Conservation (phyloP, 306 rosid species). For the Ochetophila trinervis region DNA sequence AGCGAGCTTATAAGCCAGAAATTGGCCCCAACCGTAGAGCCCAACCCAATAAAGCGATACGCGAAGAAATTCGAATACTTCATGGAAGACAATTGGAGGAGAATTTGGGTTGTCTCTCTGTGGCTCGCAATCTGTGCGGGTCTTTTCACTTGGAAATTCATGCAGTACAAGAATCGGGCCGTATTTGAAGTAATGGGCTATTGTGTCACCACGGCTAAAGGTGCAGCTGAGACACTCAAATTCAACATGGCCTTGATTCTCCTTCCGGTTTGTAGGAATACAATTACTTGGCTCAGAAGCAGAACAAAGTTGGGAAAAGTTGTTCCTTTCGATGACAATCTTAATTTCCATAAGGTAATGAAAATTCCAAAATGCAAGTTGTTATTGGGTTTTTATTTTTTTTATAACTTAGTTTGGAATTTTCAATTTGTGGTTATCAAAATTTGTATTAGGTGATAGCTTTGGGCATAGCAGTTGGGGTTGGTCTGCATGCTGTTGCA, state of each 20-base stretch:
- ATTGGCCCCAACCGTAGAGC: slow-evolving; percentile 67
- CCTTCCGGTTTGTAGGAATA: slow-evolving; percentile 77
- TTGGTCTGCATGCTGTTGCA: slow-evolving; percentile 54
- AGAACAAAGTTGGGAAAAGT: slow-evolving; percentile 59
- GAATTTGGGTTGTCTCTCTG: slow-evolving; percentile 61
- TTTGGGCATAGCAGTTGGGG: slow-evolving; percentile 67
- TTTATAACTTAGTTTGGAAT: neutral
- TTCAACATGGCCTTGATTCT: slow-evolving; percentile 88
- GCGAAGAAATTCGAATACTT: slow-evolving; percentile 46
- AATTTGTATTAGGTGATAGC: slow-evolving; percentile 88
- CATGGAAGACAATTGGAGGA: slow-evolving; percentile 72
- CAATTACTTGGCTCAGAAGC: slow-evolving; percentile 84
- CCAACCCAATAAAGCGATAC: slow-evolving; percentile 62
- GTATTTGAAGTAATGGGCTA: slow-evolving; percentile 80
- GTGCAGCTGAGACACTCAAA: slow-evolving; percentile 85
- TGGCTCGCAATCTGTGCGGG: slow-evolving; percentile 68
- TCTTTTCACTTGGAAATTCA: slow-evolving; percentile 78
- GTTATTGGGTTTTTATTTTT: neutral
- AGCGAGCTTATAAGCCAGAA: slow-evolving; percentile 80
- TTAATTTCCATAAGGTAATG: slow-evolving; percentile 86
- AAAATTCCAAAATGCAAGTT: neutral
- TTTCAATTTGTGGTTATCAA: slow-evolving; percentile 12
- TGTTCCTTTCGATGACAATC: slow-evolving; percentile 81
- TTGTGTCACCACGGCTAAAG: slow-evolving; percentile 74
- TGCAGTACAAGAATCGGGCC: slow-evolving; percentile 62